Percentiles rank a stretch among this genome's conserved stretches.
Evolutionary conservation across 805 yeast genomes (phyloP).

Genomic region (Zygosaccharomyces siamensis): DNA sequence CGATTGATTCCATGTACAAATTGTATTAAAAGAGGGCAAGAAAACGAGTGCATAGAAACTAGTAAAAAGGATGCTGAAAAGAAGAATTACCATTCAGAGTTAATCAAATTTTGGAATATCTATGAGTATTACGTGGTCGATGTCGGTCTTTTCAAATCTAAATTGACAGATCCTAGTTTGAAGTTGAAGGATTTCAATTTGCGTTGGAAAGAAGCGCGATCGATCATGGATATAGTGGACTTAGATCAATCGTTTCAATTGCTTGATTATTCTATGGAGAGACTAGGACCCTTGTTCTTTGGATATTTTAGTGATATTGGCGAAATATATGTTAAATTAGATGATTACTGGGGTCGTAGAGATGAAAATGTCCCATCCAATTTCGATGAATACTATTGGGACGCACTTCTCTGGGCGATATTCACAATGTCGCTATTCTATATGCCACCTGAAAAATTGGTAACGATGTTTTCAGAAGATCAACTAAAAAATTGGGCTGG

Average conservation of each 20-base stretch:
- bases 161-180: constrained; percentile 6
- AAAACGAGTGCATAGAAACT: constrained; percentile 22
- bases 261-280: constrained; percentile 30
- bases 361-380: constrained; percentile 11
- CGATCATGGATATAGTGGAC: constrained; percentile 16
- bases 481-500: constrained; percentile 9
- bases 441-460: constrained; percentile 20
- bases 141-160: constrained; percentile 24
- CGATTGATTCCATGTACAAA: constrained; percentile 31
- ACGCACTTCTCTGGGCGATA: constrained; percentile 30
- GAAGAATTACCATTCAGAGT: not conserved
- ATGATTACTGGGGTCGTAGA: constrained; percentile 24
- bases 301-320: constrained; percentile 32
- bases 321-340: constrained; percentile 26
- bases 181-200: constrained; percentile 4
- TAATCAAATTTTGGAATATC: constrained; percentile 27
- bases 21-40: constrained; percentile 30
- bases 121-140: constrained; percentile 30
- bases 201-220: constrained; percentile 11
- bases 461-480: constrained; percentile 9
- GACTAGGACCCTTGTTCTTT: constrained; percentile 32
- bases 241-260: constrained; percentile 23
- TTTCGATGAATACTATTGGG: constrained; percentile 25
- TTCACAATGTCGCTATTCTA: constrained; percentile 29
- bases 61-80: not conserved